phyloP scores from a whole-genome alignment of 2,329 filamentous ascomycete species.

The Trichoderma oligosporum region DNA sequence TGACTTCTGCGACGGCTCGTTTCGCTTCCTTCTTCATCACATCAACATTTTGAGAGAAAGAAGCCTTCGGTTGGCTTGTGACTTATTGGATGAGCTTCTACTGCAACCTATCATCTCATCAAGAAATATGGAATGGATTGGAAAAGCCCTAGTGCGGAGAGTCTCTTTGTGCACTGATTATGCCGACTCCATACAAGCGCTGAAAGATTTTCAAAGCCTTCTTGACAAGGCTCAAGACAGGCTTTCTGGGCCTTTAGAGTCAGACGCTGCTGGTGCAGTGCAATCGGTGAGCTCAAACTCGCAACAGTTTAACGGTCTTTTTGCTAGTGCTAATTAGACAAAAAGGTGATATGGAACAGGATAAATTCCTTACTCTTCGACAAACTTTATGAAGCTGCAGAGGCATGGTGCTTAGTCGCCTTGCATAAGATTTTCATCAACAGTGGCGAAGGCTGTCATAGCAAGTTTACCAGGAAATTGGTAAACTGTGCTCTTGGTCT shows the following conservation, averaged over 20 bases:
- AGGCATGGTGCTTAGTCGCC: conserved; percentile 69
- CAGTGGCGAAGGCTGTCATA: conserved; percentile 61
- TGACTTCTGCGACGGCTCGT: conserved; percentile 58
- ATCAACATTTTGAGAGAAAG: conserved; percentile 61
- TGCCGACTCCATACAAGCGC: conserved; percentile 26
- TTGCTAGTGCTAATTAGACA: conserved; percentile 21
- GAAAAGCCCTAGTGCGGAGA: conserved; percentile 64
- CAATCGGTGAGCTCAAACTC: conserved; percentile 53
- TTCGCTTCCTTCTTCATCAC: conserved; percentile 64
- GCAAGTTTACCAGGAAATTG: conserved; percentile 67
- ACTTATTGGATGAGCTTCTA: conserved; percentile 62
- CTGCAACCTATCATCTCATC: conserved; percentile 49
- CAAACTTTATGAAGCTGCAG: conserved; percentile 50
- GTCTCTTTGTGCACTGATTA: conserved; percentile 60
- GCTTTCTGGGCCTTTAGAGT: conserved; percentile 47
- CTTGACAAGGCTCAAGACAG: conserved; percentile 40
- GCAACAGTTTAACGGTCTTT: not conserved
- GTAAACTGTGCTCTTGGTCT: conserved; percentile 64
- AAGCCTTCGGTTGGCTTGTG: conserved; percentile 45
- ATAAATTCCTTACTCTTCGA: conserved; percentile 58
- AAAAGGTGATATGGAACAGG: conserved; percentile 75
- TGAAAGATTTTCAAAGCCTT: conserved; percentile 23
- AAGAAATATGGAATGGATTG: conserved; percentile 57
- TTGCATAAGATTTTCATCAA: conserved; percentile 63
- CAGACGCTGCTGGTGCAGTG: conserved; percentile 61